Conservation (phyloP, 2,329 filamentous ascomycete genomes). For the Alternaria sp. region DNA sequence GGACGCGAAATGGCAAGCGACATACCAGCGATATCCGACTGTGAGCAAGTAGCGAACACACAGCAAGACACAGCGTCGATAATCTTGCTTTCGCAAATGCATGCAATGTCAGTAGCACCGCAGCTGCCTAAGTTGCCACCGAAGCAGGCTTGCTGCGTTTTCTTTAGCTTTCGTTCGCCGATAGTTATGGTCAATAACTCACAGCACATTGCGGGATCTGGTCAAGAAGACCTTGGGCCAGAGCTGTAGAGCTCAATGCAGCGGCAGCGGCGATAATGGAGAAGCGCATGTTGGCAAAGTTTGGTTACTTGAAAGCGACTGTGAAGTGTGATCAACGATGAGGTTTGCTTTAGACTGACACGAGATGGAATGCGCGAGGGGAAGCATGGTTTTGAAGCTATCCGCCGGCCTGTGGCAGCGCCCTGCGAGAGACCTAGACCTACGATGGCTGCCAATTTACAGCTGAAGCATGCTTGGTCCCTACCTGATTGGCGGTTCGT, state of each 20-base stretch:
- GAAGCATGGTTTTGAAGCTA: not conserved
- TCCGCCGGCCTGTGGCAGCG: not conserved
- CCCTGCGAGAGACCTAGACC: not conserved
- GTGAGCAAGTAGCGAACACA: conserved; percentile 47
- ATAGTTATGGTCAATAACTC: conserved; percentile 3
- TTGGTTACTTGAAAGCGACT: not conserved
- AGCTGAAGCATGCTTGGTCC: not conserved
- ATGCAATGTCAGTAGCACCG: conserved; percentile 48
- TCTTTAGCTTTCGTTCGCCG: not conserved
- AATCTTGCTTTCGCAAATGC: conserved; percentile 52
- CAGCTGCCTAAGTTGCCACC: conserved; percentile 48
- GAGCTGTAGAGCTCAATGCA: conserved; percentile 30
- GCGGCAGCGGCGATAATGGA: conserved; percentile 31
- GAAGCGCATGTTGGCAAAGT: conserved; percentile 30
- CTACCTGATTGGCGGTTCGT: not conserved
- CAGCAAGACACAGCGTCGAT: conserved; percentile 54
- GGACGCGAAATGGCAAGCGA: not conserved
- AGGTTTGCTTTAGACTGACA: not conserved
- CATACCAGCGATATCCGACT: conserved; percentile 36
- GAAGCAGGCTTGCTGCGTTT: conserved; percentile 44
- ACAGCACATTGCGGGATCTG: conserved; percentile 40
- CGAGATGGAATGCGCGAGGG: not conserved
- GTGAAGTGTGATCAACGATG: not conserved
- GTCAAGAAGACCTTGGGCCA: conserved; percentile 31
- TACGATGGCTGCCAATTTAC: not conserved